Evolutionary conservation across 495 filamentous ascomycete genomes (phyloP).

Genomic region (Aspergillus nanangensis): DNA sequence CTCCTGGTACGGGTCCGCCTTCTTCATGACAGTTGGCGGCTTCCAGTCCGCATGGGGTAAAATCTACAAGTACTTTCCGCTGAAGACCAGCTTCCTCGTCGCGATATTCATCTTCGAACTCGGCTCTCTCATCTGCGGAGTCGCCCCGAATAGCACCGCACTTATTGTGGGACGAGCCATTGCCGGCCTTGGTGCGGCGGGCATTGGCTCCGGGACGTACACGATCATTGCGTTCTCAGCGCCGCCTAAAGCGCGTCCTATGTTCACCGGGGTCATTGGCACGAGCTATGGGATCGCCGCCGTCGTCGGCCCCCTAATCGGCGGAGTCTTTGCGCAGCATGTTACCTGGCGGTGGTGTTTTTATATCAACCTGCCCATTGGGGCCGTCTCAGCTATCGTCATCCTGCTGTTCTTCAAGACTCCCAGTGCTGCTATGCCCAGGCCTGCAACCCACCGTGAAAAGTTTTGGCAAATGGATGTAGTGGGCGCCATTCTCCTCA

Average conservation of each 20-base stretch:
- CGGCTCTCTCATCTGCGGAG: conserved; percentile 40
- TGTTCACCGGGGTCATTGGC: conserved; percentile 1
- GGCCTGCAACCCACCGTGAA: conserved; percentile 17
- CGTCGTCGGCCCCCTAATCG: conserved; percentile 50
- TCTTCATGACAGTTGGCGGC: conserved; percentile 37
- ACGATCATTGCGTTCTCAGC: conserved; percentile 46
- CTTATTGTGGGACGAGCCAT: conserved; percentile 44
- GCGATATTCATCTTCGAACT: conserved; percentile 39
- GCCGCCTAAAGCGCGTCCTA: conserved; percentile 32
- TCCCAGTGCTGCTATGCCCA: conserved; percentile 24
- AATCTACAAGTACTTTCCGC: conserved; percentile 37
- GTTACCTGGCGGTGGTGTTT: conserved; percentile 56
- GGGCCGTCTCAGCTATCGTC: conserved; percentile 41
- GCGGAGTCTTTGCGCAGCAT: conserved; percentile 54
- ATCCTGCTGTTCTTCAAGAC: conserved; percentile 41
- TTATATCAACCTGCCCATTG: conserved; percentile 62
- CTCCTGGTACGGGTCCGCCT: conserved; percentile 45
- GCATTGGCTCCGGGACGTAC: conserved; percentile 48
- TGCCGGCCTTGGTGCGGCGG: conserved; percentile 36
- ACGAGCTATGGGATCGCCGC: conserved; percentile 18
- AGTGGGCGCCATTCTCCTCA: conserved; percentile 40
- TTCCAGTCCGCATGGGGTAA: conserved; percentile 45
- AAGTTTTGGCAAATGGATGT: conserved; percentile 34
- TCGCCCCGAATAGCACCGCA: conserved; percentile 36
- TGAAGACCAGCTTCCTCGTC: conserved; percentile 27